phyloP scores from a whole-genome alignment of 2,329 filamentous ascomycete genomes.

The Ophiocordyceps camponoti-floridani region DNA sequence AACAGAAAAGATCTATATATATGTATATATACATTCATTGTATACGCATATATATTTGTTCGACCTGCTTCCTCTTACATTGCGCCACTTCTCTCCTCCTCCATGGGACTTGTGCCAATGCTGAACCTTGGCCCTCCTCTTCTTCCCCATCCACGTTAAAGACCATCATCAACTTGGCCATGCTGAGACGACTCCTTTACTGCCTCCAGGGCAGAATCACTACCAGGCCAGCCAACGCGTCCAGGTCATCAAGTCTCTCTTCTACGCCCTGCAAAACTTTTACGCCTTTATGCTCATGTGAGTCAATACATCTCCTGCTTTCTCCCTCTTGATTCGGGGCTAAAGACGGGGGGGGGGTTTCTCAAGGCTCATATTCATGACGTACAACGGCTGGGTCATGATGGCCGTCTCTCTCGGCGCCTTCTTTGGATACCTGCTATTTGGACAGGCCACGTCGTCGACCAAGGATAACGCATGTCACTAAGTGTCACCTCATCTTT shows the following conservation, averaged over 20 bases:
- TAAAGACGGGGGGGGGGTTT: background rate
- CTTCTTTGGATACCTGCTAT: slow-evolving; percentile 72
- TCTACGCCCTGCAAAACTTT: slow-evolving; percentile 91
- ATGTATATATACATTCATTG: no score
- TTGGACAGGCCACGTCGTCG: slow-evolving; percentile 50
- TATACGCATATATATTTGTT: no score
- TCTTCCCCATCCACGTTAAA: background rate
- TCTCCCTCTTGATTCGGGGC: background rate
- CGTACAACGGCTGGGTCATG: slow-evolving; percentile 99
- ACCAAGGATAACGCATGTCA: slow-evolving; percentile 87
- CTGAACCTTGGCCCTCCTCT: slow-evolving; percentile 10
- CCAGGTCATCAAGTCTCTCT: slow-evolving; percentile 59
- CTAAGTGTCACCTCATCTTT: slow-evolving; percentile 20
- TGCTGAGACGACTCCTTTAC: slow-evolving; percentile 47
- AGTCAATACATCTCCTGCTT: background rate
- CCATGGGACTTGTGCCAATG: slow-evolving; percentile 7
- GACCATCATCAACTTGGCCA: slow-evolving; percentile 10
- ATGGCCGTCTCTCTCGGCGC: slow-evolving; percentile 74
- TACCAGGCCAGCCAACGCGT: slow-evolving; percentile 44
- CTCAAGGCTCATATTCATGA: slow-evolving; percentile 94
- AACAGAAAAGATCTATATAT: background rate
- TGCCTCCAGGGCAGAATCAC: slow-evolving; percentile 57
- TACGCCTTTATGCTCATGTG: slow-evolving; percentile 99
- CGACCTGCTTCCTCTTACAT: background rate
- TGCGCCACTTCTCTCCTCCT: background rate